Conservation (phyloP, 192 early-diverging fungal species). For the Coemansia sp. region DNA sequence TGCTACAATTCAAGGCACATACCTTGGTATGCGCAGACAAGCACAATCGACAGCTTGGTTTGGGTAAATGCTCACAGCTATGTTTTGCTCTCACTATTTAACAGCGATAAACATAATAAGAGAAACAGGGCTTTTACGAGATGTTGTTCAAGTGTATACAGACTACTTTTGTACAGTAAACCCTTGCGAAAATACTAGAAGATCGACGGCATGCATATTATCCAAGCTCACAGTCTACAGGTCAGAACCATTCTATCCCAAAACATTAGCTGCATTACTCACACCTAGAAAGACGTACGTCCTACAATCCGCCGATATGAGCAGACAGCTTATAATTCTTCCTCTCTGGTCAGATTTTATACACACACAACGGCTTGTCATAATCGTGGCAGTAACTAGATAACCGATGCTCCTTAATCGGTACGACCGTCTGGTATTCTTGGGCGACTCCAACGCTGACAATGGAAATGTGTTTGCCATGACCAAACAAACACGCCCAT, state of each 20-base stretch:
- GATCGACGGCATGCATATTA: background rate
- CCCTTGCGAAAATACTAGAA: background rate
- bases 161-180: background rate
- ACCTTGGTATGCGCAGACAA: background rate
- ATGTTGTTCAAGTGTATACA: background rate
- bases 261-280: constrained; percentile 1
- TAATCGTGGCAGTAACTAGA: background rate
- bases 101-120: background rate
- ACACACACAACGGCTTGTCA: background rate
- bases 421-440: constrained; percentile 39
- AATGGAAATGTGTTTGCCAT: constrained; percentile 50
- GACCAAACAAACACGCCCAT: constrained; percentile 29
- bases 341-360: background rate
- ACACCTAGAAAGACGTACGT: background rate
- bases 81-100: background rate
- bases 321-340: background rate
- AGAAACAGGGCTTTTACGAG: background rate
- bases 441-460: constrained; percentile 55
- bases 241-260: background rate
- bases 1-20: background rate
- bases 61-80: background rate
- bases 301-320: background rate
- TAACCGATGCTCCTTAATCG: constrained; percentile 19
- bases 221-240: background rate
- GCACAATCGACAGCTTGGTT: background rate